A percentile compares a stretch with the other conserved stretches of the same genome.
These are phyloP conservation scores for Trametes meyenii DNA, from an alignment of 768 basidiomycete species.

Conservation along the genomic window DNA sequence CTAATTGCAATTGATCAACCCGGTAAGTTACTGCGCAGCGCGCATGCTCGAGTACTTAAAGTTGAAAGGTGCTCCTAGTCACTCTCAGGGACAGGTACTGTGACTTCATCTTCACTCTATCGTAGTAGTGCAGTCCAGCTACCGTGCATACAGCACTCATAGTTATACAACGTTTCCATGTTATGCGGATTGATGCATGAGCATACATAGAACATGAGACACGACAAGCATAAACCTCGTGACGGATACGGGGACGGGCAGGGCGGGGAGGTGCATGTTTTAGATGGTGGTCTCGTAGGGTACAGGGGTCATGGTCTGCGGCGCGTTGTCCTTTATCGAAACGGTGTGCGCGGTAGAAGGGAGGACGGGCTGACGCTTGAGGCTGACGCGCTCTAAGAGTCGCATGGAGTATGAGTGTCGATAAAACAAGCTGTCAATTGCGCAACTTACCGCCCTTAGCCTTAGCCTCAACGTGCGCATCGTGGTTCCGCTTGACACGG, in stretches of 20 bases:
- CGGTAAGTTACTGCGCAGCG: not conserved
- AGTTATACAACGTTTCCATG: constrained; percentile 25
- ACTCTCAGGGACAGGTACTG: not conserved
- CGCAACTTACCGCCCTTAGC: constrained; percentile 74
- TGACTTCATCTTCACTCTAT: too few species aligned
- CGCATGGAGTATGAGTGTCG: not conserved
- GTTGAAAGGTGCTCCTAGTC: too few species aligned
- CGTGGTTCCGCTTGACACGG: constrained; percentile 99
- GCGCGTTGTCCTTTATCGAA: constrained; percentile 70
- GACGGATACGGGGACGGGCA: constrained; percentile 8
- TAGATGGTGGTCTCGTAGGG: constrained; percentile 97
- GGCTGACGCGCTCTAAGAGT: constrained; percentile 68
- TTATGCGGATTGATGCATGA: constrained; percentile 23
- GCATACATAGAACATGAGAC: constrained; percentile 24
- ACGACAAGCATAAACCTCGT: constrained; percentile 23
- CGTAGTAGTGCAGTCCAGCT: too few species aligned
- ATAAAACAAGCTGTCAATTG: not conserved
- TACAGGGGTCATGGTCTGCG: constrained; percentile 91
- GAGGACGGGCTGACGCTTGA: constrained; percentile 83
- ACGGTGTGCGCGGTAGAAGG: constrained; percentile 83
- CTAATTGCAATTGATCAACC: too few species aligned
- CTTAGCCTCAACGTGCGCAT: constrained; percentile 88
- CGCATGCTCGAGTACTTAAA: too few species aligned
- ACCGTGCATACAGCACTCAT: not conserved
- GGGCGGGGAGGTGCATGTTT: constrained; percentile 31